These are phyloP conservation scores for Pleurotus sapidus DNA, from an alignment of 768 basidiomycete genomes.

Conservation along the genomic window DNA sequence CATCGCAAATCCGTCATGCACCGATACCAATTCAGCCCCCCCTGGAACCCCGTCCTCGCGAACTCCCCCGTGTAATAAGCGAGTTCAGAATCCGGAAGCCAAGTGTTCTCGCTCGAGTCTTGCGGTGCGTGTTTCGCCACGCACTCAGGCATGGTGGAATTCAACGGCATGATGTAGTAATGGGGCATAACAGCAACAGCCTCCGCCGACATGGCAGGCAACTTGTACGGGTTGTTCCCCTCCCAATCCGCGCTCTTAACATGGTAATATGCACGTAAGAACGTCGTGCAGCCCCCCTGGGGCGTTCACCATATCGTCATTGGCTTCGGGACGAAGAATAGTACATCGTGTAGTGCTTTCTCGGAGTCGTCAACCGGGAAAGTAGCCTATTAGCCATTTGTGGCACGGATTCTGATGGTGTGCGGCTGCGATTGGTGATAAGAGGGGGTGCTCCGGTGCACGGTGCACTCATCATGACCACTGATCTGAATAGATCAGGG, in stretches of 20 bases:
- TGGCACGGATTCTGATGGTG: constrained; percentile 10
- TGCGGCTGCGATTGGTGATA: constrained; percentile 10
- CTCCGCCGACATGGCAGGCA: constrained; percentile 27
- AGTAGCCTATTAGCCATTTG: constrained; percentile 24
- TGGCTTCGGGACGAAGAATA: constrained; percentile 44
- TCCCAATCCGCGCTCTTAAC: constrained; percentile 57
- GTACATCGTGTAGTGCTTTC: constrained; percentile 57
- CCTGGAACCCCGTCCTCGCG: constrained; percentile 55
- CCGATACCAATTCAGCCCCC: constrained; percentile 60
- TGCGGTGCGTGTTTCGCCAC: constrained; percentile 32
- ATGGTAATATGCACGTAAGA: constrained; percentile 55
- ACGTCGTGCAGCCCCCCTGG: constrained; percentile 42
- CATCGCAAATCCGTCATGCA: constrained; percentile 30
- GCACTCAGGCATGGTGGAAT: constrained; percentile 51
- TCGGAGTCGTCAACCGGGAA: constrained; percentile 41
- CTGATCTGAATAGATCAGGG: constrained; percentile 52
- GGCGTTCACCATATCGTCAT: constrained; percentile 39
- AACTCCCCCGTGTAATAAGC: constrained; percentile 48
- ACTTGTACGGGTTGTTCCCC: constrained; percentile 35
- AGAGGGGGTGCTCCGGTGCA: constrained; percentile 44
- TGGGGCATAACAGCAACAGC: constrained; percentile 44
- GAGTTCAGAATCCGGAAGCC: constrained; percentile 50
- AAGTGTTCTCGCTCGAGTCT: constrained; percentile 27
- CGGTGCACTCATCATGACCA: constrained; percentile 61
- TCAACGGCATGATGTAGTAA: constrained; percentile 60